Conservation (phyloP, 2,329 filamentous ascomycete genomes). For the Beauveria sp. region DNA sequence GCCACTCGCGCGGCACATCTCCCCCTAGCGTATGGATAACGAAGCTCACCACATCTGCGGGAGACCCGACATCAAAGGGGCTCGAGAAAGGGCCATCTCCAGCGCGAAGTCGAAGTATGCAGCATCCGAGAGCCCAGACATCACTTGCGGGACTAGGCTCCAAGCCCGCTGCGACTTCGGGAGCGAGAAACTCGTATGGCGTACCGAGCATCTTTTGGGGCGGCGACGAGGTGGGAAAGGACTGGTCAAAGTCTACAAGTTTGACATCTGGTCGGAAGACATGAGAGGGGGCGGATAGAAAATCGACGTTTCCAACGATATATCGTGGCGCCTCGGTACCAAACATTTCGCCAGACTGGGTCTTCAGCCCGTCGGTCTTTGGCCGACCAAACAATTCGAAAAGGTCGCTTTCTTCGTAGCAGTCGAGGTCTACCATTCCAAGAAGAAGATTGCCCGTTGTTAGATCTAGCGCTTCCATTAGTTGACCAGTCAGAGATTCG, state of each 20-base stretch:
- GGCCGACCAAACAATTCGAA: conserved; percentile 14
- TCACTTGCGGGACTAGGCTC: conserved; percentile 12
- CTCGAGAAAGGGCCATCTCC: not conserved
- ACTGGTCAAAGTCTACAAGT: conserved; percentile 18
- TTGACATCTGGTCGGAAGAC: conserved; percentile 15
- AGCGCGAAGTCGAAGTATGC: conserved; percentile 3
- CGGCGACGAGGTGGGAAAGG: conserved; percentile 15
- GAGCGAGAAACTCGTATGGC: conserved; percentile 7
- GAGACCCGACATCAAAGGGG: not conserved
- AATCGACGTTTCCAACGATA: conserved; percentile 17
- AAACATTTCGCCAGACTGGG: conserved; percentile 13
- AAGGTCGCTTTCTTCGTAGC: conserved; percentile 10
- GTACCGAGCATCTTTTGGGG: conserved; percentile 16
- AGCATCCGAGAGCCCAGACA: conserved; percentile 2
- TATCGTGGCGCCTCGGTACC: conserved; percentile 18
- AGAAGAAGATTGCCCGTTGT: conserved; percentile 17
- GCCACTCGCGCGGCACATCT: not conserved
- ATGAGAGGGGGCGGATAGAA: conserved; percentile 12
- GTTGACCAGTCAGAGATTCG: not conserved
- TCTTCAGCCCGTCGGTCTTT: conserved; percentile 10
- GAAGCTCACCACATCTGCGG: not conserved
- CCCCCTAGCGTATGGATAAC: not conserved
- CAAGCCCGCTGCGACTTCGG: conserved; percentile 16
- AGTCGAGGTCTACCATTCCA: conserved; percentile 6
- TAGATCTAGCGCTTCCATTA: conserved; percentile 13